These are phyloP conservation scores for Brettanomyces sp. DNA, from an alignment of 805 yeast genomes.

Conservation along the genomic window DNA sequence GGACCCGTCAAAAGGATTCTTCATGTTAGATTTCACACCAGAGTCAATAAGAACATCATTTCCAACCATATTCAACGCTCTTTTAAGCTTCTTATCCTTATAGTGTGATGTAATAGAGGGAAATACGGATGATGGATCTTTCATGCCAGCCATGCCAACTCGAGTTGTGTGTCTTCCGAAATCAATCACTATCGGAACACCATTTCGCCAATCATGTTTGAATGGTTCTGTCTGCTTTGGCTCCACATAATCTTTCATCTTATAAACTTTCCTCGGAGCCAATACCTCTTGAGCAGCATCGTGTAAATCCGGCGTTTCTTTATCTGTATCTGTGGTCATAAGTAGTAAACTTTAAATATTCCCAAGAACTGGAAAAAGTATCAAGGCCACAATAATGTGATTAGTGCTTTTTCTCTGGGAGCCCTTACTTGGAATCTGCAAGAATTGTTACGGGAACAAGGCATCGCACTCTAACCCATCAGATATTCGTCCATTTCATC, in stretches of 20 bases:
- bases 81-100: slow-evolving; percentile 65
- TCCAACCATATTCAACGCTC: slow-evolving; percentile 67
- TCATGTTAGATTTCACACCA: slow-evolving; percentile 55
- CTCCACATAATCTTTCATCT: slow-evolving; percentile 31
- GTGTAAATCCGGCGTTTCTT: background rate
- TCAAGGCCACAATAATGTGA: no score
- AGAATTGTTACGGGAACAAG: no score
- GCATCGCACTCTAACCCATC: no score
- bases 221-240: slow-evolving; percentile 37
- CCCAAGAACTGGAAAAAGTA: no score
- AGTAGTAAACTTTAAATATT: no score
- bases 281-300: slow-evolving; percentile 15
- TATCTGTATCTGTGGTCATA: no score
- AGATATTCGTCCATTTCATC: no score
- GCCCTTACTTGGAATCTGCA: no score
- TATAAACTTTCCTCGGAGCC: slow-evolving; percentile 34
- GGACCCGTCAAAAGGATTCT: slow-evolving; percentile 81
- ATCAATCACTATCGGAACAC: slow-evolving; percentile 81
- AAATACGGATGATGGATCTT: slow-evolving; percentile 50
- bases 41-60: slow-evolving; percentile 71
- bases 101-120: slow-evolving; percentile 63
- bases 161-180: slow-evolving; percentile 60
- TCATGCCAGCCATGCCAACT: slow-evolving; percentile 44
- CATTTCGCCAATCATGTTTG: slow-evolving; percentile 35
- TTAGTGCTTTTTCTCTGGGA: no score